Percentiles rank a stretch among this genome's conserved stretches.
Conservation (phyloP, 2,329 filamentous ascomycete genomes). For the Juglanconis oblonga region DNA sequence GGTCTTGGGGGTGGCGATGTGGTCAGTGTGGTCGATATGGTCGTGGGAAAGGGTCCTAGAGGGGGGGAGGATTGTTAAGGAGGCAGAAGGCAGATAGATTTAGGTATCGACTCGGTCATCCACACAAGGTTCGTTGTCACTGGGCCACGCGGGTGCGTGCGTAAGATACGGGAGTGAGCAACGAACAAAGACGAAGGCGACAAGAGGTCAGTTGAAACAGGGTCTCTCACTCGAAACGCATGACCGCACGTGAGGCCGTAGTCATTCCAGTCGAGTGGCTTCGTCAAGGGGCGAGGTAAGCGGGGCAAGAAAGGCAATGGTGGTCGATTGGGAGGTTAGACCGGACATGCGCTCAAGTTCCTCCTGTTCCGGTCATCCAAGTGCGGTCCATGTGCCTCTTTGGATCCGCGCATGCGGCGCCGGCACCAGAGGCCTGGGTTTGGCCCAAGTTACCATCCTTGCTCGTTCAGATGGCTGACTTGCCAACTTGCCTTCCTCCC, state of each 20-base stretch:
- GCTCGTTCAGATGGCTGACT: neutral
- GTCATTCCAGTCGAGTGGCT: neutral
- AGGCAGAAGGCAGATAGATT: neutral
- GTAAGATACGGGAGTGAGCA: neutral
- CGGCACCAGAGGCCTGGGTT: neutral
- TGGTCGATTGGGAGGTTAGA: neutral
- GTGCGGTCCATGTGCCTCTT: neutral
- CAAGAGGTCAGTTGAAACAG: neutral
- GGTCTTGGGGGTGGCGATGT: neutral
- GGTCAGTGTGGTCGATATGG: neutral
- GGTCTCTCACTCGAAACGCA: slow-evolving; percentile 1
- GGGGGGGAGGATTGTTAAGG: neutral
- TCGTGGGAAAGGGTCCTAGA: neutral
- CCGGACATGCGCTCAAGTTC: neutral
- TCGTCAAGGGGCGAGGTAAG: neutral
- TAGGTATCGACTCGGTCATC: neutral
- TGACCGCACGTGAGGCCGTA: neutral
- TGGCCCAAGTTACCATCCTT: neutral
- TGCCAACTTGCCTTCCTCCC: neutral
- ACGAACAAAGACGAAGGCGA: neutral
- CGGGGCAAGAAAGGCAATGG: neutral
- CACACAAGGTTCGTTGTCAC: neutral
- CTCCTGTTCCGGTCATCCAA: neutral
- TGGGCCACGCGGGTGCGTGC: neutral
- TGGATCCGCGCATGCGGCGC: neutral